Conservation (phyloP, 495 filamentous ascomycete genomes). For the Penicillium odoratum region DNA sequence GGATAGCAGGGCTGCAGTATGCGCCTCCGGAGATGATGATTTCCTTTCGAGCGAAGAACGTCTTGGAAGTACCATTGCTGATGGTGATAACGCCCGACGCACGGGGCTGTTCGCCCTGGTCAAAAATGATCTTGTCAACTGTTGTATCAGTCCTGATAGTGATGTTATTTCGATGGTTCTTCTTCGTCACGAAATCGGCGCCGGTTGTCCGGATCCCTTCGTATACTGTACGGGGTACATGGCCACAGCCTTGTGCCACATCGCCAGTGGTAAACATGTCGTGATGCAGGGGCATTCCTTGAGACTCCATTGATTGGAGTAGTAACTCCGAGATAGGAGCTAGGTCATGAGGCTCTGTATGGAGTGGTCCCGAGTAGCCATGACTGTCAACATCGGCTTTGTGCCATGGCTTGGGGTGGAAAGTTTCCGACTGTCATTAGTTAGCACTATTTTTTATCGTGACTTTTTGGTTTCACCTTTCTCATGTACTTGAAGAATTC, state of each 20-base stretch:
- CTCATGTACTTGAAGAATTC: conserved; percentile 54
- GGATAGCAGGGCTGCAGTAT: conserved; percentile 58
- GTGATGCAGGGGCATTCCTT: conserved; percentile 44
- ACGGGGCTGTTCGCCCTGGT: conserved; percentile 15
- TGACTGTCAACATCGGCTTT: conserved; percentile 36
- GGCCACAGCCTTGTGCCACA: conserved; percentile 50
- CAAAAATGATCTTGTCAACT: conserved; percentile 37
- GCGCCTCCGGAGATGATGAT: conserved; percentile 54
- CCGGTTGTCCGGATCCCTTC: conserved; percentile 49
- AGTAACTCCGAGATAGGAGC: conserved; percentile 49
- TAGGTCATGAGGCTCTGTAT: conserved; percentile 49
- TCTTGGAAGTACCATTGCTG: conserved; percentile 30
- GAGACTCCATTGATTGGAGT: conserved; percentile 46
- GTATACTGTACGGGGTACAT: conserved; percentile 50
- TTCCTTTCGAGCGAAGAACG: conserved; percentile 40
- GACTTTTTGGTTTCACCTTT: conserved; percentile 34
- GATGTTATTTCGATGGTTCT: conserved; percentile 35
- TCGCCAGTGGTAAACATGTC: conserved; percentile 55
- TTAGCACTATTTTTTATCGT: not conserved
- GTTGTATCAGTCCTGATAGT: conserved; percentile 39
- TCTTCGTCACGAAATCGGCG: conserved; percentile 47
- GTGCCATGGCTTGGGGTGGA: conserved; percentile 47
- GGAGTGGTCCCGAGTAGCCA: conserved; percentile 46
- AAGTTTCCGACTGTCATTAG: conserved; percentile 43
- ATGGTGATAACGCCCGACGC: conserved; percentile 31